Conservation (phyloP, 2,329 filamentous ascomycete genomes). For the Penicillium freii region DNA sequence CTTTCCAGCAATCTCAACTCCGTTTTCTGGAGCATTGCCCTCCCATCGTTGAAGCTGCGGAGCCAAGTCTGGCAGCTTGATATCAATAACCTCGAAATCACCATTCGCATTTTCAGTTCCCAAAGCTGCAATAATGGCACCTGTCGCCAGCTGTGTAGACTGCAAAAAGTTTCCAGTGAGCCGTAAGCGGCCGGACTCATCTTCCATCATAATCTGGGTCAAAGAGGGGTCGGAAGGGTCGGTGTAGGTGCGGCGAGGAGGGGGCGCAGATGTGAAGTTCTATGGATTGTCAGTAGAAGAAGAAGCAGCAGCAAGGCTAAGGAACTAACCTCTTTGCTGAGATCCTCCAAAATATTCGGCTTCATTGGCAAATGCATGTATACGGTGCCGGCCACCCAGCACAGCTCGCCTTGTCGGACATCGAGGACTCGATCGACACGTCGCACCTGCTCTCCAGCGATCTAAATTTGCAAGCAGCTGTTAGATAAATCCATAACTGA, state of each 20-base stretch:
- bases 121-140: slow-evolving; percentile 89
- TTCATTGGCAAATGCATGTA: slow-evolving; percentile 98
- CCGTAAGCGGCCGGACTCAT: slow-evolving; percentile 85
- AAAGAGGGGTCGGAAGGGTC: slow-evolving; percentile 45
- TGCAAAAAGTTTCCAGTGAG: slow-evolving; percentile 70
- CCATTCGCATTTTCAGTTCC: slow-evolving; percentile 91
- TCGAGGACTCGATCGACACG: slow-evolving; percentile 87
- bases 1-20: slow-evolving; percentile 44
- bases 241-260: slow-evolving; percentile 73
- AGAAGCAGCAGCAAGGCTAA: not conserved
- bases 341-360: slow-evolving; percentile 92
- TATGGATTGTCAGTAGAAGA: slow-evolving; percentile 37
- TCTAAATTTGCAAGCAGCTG: slow-evolving; percentile 38
- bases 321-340: slow-evolving; percentile 76
- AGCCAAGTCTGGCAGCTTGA: slow-evolving; percentile 82
- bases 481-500: not conserved
- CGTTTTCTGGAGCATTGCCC: slow-evolving; percentile 35
- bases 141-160: slow-evolving; percentile 76
- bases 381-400: slow-evolving; percentile 91
- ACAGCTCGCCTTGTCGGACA: slow-evolving; percentile 90
- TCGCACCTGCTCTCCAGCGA: slow-evolving; percentile 72
- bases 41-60: slow-evolving; percentile 80
- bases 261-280: slow-evolving; percentile 86
- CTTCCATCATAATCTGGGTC: slow-evolving; percentile 81
- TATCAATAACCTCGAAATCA: slow-evolving; percentile 86